Evolutionary conservation across 2,329 filamentous ascomycete genomes (phyloP).

Genomic region (Scortechinia acanthostroma): DNA sequence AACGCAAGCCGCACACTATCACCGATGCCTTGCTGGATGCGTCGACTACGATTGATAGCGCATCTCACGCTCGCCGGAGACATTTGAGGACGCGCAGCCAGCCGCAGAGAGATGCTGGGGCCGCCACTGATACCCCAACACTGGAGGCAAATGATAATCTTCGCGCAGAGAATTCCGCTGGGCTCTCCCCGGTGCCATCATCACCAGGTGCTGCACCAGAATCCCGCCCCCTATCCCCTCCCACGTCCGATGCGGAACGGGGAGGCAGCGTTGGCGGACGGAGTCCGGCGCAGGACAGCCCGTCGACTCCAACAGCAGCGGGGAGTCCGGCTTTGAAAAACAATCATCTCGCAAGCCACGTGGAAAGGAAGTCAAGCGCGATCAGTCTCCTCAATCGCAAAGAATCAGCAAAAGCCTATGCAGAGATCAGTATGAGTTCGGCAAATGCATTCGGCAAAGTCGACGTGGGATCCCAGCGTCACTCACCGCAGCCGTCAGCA

Average conservation of each 20-base stretch:
- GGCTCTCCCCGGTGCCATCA: constrained; percentile 21
- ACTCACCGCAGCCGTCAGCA: constrained; percentile 16
- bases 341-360: too few species aligned
- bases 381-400: constrained; percentile 51
- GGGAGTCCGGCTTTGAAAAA: not conserved
- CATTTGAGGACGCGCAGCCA: constrained; percentile 41
- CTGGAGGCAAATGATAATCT: constrained; percentile 9
- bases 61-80: constrained; percentile 40
- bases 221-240: constrained; percentile 20
- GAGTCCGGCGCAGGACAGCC: not conserved
- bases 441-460: constrained; percentile 60
- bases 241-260: constrained; percentile 20
- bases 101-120: constrained; percentile 33
- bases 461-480: constrained; percentile 21
- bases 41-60: constrained; percentile 76
- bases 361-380: not conserved
- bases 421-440: constrained; percentile 59
- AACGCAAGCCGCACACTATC: constrained; percentile 64
- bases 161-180: constrained; percentile 5
- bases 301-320: not conserved
- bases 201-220: constrained; percentile 19
- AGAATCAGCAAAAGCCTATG: constrained; percentile 48
- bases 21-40: constrained; percentile 86
- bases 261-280: constrained; percentile 17
- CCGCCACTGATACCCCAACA: constrained; percentile 15